Conservation (phyloP, 1,284 basidiomycete genomes). For the Ustilago loliicola region DNA sequence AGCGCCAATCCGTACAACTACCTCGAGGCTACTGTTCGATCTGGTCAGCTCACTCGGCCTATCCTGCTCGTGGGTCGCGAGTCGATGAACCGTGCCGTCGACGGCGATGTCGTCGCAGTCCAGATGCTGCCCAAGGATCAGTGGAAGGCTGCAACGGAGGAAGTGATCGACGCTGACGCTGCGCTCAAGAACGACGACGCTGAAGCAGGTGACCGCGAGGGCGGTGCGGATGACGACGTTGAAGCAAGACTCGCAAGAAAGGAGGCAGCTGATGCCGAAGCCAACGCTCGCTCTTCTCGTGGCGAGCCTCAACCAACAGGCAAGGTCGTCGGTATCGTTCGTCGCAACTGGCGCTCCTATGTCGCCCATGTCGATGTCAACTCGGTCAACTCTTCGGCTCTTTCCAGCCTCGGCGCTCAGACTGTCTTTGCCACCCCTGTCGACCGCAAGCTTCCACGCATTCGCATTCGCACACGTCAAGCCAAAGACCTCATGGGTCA, state of each 20-base stretch:
- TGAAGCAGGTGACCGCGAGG: conserved; percentile 71
- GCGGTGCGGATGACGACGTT: conserved; percentile 73
- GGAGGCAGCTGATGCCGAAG: conserved; percentile 67
- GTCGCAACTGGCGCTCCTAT: conserved; percentile 91
- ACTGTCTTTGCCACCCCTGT: conserved; percentile 96
- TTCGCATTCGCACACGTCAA: conserved; percentile 93
- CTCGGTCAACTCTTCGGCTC: conserved; percentile 80
- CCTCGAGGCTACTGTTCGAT: conserved; percentile 85
- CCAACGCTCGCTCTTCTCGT: conserved; percentile 71
- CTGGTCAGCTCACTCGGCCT: conserved; percentile 80
- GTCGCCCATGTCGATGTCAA: conserved; percentile 95
- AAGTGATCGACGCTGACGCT: conserved; percentile 87
- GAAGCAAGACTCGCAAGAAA: conserved; percentile 50
- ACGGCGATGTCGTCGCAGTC: conserved; percentile 93
- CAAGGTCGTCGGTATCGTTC: conserved; percentile 88
- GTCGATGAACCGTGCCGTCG: conserved; percentile 94
- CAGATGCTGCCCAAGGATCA: conserved; percentile 88
- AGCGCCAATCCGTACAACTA: conserved; percentile 97
- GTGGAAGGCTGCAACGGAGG: conserved; percentile 93
- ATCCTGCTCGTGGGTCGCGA: conserved; percentile 88
- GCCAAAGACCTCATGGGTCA: conserved; percentile 88
- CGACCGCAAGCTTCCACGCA: conserved; percentile 90
- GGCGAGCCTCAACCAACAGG: conserved; percentile 88
- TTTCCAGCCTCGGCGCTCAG: conserved; percentile 86
- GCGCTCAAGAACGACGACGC: conserved; percentile 89